These are phyloP conservation scores for Nakazawaea wickerhamii DNA, from an alignment of 805 yeast species.

Conservation along the genomic window DNA sequence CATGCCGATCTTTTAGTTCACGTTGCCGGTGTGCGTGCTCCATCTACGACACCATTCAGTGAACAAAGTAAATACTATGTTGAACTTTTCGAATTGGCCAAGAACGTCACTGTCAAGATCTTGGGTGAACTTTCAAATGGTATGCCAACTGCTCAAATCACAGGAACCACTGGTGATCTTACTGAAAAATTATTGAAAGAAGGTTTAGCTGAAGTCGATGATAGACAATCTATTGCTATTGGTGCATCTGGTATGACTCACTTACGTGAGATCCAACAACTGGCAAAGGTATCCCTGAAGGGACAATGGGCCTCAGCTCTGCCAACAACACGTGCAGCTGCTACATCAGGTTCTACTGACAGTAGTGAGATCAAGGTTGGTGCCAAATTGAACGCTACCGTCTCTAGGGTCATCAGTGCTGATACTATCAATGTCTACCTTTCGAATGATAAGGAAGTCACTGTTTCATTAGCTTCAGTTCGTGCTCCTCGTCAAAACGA, in stretches of 20 bases:
- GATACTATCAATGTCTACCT: slow-evolving; percentile 60
- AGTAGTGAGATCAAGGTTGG: slow-evolving; percentile 35
- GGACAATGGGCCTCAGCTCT: slow-evolving; percentile 49
- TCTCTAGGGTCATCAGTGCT: slow-evolving; percentile 58
- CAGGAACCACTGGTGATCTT: slow-evolving; percentile 35
- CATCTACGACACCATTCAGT: slow-evolving; percentile 53
- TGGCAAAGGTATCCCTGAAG: slow-evolving; percentile 50
- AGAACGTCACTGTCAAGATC: slow-evolving; percentile 50
- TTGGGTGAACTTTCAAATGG: slow-evolving; percentile 61
- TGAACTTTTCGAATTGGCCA: slow-evolving; percentile 57
- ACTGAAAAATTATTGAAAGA: slow-evolving; percentile 58
- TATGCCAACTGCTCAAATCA: slow-evolving; percentile 49
- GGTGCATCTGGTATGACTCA: slow-evolving; percentile 60
- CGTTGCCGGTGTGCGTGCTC: slow-evolving; percentile 72
- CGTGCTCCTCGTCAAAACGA: slow-evolving; percentile 71
- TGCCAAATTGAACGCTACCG: slow-evolving; percentile 44
- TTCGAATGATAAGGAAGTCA: slow-evolving; percentile 44
- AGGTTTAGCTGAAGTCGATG: slow-evolving; percentile 73
- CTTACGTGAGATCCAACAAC: slow-evolving; percentile 59
- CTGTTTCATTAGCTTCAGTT: slow-evolving; percentile 72
- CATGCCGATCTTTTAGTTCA: slow-evolving; percentile 58
- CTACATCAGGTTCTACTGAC: slow-evolving; percentile 18
- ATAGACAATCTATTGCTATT: slow-evolving; percentile 69
- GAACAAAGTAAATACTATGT: slow-evolving; percentile 62
- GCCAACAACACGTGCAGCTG: slow-evolving; percentile 18